Base-by-base conservation (phyloP, 257 asterid species). In the Ocimum tenuiflorum region DNA sequence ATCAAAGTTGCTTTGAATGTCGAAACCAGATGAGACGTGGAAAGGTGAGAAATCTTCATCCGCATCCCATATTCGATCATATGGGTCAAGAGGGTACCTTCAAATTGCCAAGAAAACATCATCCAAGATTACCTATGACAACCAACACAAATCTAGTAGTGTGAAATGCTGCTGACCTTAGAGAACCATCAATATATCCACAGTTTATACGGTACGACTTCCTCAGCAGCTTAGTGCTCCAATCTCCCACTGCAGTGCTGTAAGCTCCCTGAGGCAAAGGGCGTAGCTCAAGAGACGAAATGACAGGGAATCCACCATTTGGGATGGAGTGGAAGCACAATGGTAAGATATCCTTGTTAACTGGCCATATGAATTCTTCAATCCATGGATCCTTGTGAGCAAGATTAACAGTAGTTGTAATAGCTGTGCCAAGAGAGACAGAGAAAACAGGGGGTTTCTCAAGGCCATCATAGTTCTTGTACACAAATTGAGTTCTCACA, bases 11-110 rank as follows among this genome's bases (percentile, higher is more conserved):
- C 78, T 82, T 49, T 82, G 84, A 46, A 83, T 53, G 68, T 86
- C 88, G 24, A 91, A 85, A 19, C 95, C 83, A 59, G 92, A 70
- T 2, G 98, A 91, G 5, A 89, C 88, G 20, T 91, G 98, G 71
- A 65, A 81, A 20, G 98, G 98, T 6, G 91, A 84, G 81, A 71
- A 91, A 77, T 91, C 95, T 70, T 82, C 81, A 39, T 91, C 98
- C 1, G 91, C 88, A 46, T 87, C 98, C 98, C 96, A 91, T 56
- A 91, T 81, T 74, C 96, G 80, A 60, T 91, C 98, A 41, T 82
- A 91, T 62, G 73, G 82, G 59, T 91, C 98, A 58, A 89, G 46
- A 19, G 96, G 98, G 79, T 87, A 91, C 95, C 98, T 90, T n/a
- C 59, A 13, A 36, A 71, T 56, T 42, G 27, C 35, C 15, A 3